Percentiles rank a stretch among this genome's conserved stretches.
These are phyloP conservation scores for Gastrodia elata DNA, from an alignment of 106 monocot species.

Conservation along the genomic window DNA sequence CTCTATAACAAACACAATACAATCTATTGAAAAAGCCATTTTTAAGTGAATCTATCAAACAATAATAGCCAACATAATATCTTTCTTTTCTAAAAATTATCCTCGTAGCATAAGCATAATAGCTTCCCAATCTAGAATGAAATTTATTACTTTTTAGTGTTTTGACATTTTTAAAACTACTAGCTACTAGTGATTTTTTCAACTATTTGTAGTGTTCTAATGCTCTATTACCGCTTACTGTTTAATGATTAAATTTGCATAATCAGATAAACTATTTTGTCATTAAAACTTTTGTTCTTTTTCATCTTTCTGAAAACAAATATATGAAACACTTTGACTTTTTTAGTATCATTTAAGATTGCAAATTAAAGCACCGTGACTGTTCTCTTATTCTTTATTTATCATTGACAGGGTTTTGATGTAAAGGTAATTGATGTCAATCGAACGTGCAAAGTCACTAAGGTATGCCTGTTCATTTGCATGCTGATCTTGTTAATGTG, in stretches of 20 bases:
- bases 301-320: neutral
- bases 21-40: too few species aligned
- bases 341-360: neutral
- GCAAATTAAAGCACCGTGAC: neutral
- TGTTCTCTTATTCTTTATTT: neutral
- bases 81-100: too few species aligned
- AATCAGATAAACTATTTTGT: neutral
- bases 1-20: too few species aligned
- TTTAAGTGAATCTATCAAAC: too few species aligned
- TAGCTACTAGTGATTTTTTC: neutral
- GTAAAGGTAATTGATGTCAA: constrained; percentile 97
- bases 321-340: neutral
- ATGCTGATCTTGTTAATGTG: neutral
- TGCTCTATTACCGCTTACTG: neutral
- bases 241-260: neutral
- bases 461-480: constrained; percentile 33
- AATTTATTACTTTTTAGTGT: neutral
- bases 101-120: too few species aligned
- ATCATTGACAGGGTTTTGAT: constrained; percentile 76
- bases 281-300: neutral
- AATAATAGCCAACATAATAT: too few species aligned
- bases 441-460: constrained; percentile 91
- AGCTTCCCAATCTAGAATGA: too few species aligned
- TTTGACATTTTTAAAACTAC: constrained; percentile 1
- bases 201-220: neutral